These are phyloP conservation scores for Mrakia gelida DNA, from an alignment of 768 basidiomycete species.

Conservation along the genomic window DNA sequence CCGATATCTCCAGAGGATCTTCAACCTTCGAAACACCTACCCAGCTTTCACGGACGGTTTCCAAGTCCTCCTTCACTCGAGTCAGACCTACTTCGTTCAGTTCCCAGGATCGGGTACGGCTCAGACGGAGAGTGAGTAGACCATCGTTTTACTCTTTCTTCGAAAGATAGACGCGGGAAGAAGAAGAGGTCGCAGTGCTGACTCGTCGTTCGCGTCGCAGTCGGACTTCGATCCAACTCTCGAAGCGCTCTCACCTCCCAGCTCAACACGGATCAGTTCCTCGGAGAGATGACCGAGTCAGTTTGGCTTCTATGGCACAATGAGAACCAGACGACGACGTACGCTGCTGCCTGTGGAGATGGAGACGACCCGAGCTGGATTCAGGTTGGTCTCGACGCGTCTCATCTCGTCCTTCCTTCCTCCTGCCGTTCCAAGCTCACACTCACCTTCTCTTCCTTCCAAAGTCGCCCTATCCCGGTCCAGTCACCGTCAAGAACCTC, in stretches of 20 bases:
- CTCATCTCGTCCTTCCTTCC: too few relatives aligned
- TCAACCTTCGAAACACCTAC: slow-evolving; percentile 64
- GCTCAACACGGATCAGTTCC: slow-evolving; percentile 48
- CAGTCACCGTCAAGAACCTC: slow-evolving; percentile 64
- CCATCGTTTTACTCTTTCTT: not conserved
- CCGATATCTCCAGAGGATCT: slow-evolving; percentile 57
- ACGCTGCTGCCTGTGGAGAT: slow-evolving; percentile 56
- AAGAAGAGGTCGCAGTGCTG: too few relatives aligned
- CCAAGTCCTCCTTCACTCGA: slow-evolving; percentile 71
- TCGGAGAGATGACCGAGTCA: not conserved
- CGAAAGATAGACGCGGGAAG: not conserved
- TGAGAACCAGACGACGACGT: slow-evolving; percentile 67
- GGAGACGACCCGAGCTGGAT: slow-evolving; percentile 58
- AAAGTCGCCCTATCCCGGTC: slow-evolving; percentile 60
- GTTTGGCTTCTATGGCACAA: slow-evolving; percentile 66
- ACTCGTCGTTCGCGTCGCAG: not conserved
- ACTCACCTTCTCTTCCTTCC: too few relatives aligned
- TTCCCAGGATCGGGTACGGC: slow-evolving; percentile 82
- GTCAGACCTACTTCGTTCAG: slow-evolving; percentile 73
- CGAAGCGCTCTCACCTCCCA: slow-evolving; percentile 57
- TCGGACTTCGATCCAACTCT: slow-evolving; percentile 80
- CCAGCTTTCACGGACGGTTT: slow-evolving; percentile 79
- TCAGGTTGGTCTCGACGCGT: slow-evolving; percentile 41
- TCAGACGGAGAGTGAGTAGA: slow-evolving; percentile 56
- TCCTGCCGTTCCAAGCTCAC: too few relatives aligned